Evolutionary conservation across 2,329 filamentous ascomycete genomes (phyloP).

Genomic region (Pezizomycotina sp.): DNA sequence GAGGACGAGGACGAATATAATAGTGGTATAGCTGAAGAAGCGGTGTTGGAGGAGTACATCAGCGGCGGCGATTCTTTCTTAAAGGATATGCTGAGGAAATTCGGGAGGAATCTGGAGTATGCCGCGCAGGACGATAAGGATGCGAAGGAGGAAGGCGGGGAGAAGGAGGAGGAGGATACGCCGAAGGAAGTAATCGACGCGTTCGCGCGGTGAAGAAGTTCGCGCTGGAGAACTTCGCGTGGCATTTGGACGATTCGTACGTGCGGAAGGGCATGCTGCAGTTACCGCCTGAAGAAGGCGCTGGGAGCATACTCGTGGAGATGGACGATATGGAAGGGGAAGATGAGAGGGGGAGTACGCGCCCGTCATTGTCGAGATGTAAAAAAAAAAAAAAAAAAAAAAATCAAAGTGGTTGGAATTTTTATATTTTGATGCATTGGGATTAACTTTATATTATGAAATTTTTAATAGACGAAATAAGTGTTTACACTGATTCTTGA

Average conservation of each 20-base stretch:
- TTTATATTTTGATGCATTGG: too few species aligned
- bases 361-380: conserved; percentile 16
- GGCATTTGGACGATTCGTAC: conserved; percentile 17
- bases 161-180: conserved; percentile 18
- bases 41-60: conserved; percentile 14
- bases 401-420: too few species aligned
- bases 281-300: conserved; percentile 16
- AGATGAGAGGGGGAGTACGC: conserved; percentile 18
- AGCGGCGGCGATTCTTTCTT: conserved; percentile 22
- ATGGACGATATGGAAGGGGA: conserved; percentile 19
- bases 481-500: too few species aligned
- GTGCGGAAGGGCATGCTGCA: conserved; percentile 18
- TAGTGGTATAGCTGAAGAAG: conserved; percentile 8
- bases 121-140: conserved; percentile 1
- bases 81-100: conserved; percentile 20
- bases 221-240: conserved; percentile 9
- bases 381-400: too few species aligned
- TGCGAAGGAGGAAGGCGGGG: conserved; percentile 19
- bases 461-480: too few species aligned
- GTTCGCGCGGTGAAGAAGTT: conserved; percentile 7
- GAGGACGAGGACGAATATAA: conserved; percentile 20
- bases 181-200: neutral
- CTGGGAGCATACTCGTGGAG: conserved; percentile 15
- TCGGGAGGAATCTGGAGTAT: conserved; percentile 20
- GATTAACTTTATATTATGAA: too few species aligned